Evolutionary conservation across 306 rosid genomes (phyloP), one percentile per base, ranked within the genome.

Genomic region (Sphenostylis stenocarpa): DNA sequence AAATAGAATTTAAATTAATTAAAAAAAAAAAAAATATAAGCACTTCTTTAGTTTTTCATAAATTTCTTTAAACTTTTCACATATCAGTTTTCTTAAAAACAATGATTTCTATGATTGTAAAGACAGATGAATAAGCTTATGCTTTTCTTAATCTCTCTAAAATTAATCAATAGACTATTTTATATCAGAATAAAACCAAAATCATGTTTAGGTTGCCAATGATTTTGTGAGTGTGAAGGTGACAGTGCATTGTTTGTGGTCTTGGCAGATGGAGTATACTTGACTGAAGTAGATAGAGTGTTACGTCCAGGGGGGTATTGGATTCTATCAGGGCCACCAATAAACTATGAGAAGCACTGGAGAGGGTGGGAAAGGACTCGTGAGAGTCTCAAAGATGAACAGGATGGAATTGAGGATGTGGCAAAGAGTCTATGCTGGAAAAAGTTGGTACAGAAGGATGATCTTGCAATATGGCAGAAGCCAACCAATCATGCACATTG

Each of bases 291-390:
- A 26, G 98, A 96, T 78, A 36, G 99, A 65, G 86, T 96, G 15
- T 51, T 96, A 2, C 91, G 99, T n/a, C 99, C 99, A 0, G 99
- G 99, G 0, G 99, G 99, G 64, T 96, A 92, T 14, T 96, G 99
- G 99, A 81, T 96, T 75, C 88, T 96, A 17, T 96, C 99, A 0
- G 99, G 99, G 36, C 99, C 99, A 11, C 99, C 99, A n/a, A 88
- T 96, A 68, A 96, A 96, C 73, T 96, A 93, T 93, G 71, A 86
- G 83, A 87, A 2, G 4, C 94, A 96, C 60, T 90, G 91, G 94
- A 88, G 84, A 80, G 98, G 98, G 5, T 96, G 99, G 99, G 79
- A 89, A 11, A 91, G 99, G 83, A 89, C 85, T 16, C 63, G 67
- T 1, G 87, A 84, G 29, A 94, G 96, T 79, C 96, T 96, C 5